phyloP scores from a whole-genome alignment of 495 filamentous ascomycete genomes.

The Clohesyomyces aquaticus region DNA sequence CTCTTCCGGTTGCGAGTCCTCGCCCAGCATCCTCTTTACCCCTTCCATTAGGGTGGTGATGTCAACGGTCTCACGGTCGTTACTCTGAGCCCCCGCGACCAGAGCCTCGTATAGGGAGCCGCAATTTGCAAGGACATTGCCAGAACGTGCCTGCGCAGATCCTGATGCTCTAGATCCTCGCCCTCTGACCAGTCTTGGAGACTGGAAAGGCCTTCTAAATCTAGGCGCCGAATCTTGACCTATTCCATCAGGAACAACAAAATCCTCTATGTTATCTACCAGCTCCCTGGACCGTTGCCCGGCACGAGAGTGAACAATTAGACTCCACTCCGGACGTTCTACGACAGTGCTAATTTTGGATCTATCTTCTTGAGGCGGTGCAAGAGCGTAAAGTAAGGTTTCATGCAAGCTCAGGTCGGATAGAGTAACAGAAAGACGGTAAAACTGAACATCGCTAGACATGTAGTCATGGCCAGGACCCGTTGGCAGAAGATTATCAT shows the following conservation, averaged over 20 bases:
- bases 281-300: background rate
- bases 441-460: constrained; percentile 30
- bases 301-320: background rate
- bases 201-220: background rate
- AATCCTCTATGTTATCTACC: constrained; percentile 27
- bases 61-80: background rate
- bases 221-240: background rate
- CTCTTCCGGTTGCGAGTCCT: background rate
- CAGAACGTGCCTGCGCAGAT: background rate
- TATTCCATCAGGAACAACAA: constrained; percentile 38
- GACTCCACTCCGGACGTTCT: constrained; percentile 7
- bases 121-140: background rate
- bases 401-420: constrained; percentile 30
- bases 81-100: background rate
- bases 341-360: background rate
- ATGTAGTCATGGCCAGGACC: constrained; percentile 25
- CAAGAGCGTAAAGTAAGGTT: constrained; percentile 15
- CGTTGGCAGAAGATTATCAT: background rate
- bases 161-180: background rate
- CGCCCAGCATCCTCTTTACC: background rate
- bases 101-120: constrained; percentile 5
- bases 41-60: background rate
- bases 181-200: background rate
- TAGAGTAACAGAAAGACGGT: constrained; percentile 25
- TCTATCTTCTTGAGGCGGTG: background rate